phyloP scores from a whole-genome alignment of 202 grass and related monocot species.

The Elaeis oleifera region DNA sequence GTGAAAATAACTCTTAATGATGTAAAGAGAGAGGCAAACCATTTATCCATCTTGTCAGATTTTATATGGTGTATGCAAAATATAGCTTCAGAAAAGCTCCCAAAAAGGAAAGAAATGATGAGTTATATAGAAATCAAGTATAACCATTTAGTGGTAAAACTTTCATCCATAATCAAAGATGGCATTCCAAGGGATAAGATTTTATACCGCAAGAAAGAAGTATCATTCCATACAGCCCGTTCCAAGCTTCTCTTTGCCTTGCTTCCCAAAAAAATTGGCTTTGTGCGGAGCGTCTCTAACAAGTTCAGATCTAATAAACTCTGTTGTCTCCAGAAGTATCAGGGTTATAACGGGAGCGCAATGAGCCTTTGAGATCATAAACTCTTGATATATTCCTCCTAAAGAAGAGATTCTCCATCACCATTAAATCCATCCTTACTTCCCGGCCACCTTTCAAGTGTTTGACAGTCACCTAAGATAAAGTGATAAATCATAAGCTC shows the following conservation, averaged over 20 bases:
- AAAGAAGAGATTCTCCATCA: slow-evolving; percentile 92
- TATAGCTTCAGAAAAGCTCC: too few relatives aligned
- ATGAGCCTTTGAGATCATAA: slow-evolving; percentile 91
- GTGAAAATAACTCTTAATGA: too few relatives aligned
- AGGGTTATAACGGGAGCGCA: slow-evolving; percentile 73
- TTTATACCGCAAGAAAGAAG: slow-evolving; percentile 75
- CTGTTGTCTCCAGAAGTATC: slow-evolving; percentile 67
- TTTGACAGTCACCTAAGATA: slow-evolving; percentile 59
- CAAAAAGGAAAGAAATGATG: too few relatives aligned
- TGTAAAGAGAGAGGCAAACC: too few relatives aligned
- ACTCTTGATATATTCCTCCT: slow-evolving; percentile 59
- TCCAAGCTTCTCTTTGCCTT: slow-evolving; percentile 63
- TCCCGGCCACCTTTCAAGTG: slow-evolving; percentile 69
- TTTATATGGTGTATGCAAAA: too few relatives aligned
- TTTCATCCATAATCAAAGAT: too few relatives aligned
- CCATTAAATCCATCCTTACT: slow-evolving; percentile 80
- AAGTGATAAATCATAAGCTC: neutral
- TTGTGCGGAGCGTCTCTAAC: slow-evolving; percentile 60
- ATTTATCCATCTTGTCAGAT: too few relatives aligned
- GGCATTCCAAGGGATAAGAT: slow-evolving; percentile 4
- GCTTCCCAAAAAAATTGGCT: slow-evolving; percentile 70
- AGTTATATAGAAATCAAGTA: neutral
- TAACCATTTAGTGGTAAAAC: slow-evolving; percentile 2
- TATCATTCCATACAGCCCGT: slow-evolving; percentile 94
- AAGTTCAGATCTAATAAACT: slow-evolving; percentile 89